phyloP scores from a whole-genome alignment of 2,329 filamentous ascomycete genomes.

The Penicillium glabrum region DNA sequence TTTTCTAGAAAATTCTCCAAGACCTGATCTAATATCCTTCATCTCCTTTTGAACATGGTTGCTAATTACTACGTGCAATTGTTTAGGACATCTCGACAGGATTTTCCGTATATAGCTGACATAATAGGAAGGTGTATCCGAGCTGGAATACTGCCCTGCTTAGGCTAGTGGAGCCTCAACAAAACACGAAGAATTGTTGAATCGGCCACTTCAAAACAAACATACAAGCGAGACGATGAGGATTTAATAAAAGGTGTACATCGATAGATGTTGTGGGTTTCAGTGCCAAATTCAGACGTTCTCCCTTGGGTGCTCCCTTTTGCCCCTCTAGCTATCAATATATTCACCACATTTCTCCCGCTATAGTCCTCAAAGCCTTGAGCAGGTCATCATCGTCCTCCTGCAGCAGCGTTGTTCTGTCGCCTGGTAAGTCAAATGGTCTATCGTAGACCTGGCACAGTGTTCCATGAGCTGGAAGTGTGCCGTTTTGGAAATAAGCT shows the following conservation, averaged over 20 bases:
- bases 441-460: neutral
- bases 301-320: neutral
- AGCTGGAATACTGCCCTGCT: neutral
- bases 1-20: no score
- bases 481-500: neutral
- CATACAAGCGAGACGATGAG: no score
- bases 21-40: neutral
- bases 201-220: no score
- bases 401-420: neutral
- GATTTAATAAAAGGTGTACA: no score
- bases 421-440: neutral
- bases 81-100: neutral
- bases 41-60: neutral
- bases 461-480: neutral
- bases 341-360: neutral
- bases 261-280: no score
- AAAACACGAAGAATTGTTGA: neutral
- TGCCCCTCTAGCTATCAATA: no score
- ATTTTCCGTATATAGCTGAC: neutral
- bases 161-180: neutral
- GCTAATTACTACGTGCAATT: neutral
- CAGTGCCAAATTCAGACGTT: no score
- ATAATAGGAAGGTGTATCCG: neutral
- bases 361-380: neutral
- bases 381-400: neutral